Percentiles rank a stretch among this genome's conserved stretches.
phyloP scores from a whole-genome alignment of 352 stramenopile genomes.

The Globisporangium nunn region DNA sequence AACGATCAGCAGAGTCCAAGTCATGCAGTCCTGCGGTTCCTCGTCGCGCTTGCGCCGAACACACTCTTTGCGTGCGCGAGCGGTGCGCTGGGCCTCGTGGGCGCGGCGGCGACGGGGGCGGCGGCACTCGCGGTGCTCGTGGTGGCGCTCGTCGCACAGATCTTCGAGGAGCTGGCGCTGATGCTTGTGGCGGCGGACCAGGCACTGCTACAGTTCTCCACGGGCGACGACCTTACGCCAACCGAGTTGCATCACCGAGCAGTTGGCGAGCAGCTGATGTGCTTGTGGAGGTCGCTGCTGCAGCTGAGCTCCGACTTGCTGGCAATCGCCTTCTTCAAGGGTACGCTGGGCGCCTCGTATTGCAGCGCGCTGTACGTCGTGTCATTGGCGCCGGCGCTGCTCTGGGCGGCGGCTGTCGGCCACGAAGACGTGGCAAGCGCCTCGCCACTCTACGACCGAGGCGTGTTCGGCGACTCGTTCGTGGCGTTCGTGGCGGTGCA shows the following conservation, averaged over 20 bases:
- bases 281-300: constrained; percentile 1
- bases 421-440: neutral
- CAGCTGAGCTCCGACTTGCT: constrained; percentile 11
- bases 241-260: neutral
- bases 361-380: constrained; percentile 6
- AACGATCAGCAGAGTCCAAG: neutral
- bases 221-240: neutral
- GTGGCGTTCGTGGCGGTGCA: constrained; percentile 1
- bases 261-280: neutral
- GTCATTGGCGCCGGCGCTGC: neutral
- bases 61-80: constrained; percentile 7
- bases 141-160: constrained; percentile 9
- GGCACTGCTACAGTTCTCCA: constrained; percentile 4
- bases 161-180: constrained; percentile 4
- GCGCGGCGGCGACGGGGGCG: constrained; percentile 10
- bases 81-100: constrained; percentile 10
- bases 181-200: constrained; percentile 3
- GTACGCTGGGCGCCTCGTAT: constrained; percentile 6
- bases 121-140: constrained; percentile 22
- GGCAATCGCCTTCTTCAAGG: constrained; percentile 9
- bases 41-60: constrained; percentile 5
- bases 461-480: neutral
- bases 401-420: neutral
- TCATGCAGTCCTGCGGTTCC: neutral
- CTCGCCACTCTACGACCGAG: neutral